A percentile compares a stretch with the other conserved stretches of the same genome.
Evolutionary conservation across 2,329 filamentous ascomycete species (phyloP).

Genomic region (Arthrinium puccinioides): DNA sequence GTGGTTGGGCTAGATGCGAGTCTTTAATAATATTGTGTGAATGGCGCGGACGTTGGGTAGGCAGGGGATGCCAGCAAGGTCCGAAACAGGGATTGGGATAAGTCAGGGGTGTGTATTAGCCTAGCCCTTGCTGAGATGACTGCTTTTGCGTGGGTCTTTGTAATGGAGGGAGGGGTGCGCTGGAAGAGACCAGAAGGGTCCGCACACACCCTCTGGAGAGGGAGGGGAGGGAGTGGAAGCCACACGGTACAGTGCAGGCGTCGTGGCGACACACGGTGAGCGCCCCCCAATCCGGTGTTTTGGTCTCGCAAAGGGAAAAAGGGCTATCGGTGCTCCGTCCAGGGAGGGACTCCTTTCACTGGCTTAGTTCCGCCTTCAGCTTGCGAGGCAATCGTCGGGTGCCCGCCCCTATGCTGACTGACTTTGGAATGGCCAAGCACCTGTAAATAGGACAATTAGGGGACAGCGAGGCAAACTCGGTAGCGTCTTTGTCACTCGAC

Average conservation of each 20-base stretch:
- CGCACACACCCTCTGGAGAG: background rate
- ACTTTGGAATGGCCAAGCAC: background rate
- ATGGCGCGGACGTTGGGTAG: background rate
- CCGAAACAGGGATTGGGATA: background rate
- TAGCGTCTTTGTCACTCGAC: too few relatives aligned
- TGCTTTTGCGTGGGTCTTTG: background rate
- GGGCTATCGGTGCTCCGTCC: background rate
- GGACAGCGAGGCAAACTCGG: too few relatives aligned
- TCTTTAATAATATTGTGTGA: background rate
- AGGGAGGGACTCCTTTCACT: slow-evolving; percentile 2
- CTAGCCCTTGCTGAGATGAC: too few relatives aligned
- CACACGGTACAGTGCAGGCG: background rate
- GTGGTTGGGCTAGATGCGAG: slow-evolving; percentile 7
- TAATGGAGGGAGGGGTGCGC: background rate
- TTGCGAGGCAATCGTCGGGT: too few relatives aligned
- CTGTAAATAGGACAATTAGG: background rate
- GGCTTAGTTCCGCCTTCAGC: background rate
- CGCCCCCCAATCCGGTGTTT: background rate
- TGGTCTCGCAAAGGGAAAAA: background rate
- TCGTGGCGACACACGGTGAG: background rate
- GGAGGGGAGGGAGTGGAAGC: background rate
- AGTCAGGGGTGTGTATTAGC: too few relatives aligned
- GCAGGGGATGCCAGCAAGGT: background rate
- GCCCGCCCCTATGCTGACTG: too few relatives aligned
- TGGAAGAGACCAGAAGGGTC: background rate